Percentiles rank a stretch among this genome's conserved stretches.
These are phyloP conservation scores for Salix exigua DNA, from an alignment of 345 rosid species.

Conservation along the genomic window DNA sequence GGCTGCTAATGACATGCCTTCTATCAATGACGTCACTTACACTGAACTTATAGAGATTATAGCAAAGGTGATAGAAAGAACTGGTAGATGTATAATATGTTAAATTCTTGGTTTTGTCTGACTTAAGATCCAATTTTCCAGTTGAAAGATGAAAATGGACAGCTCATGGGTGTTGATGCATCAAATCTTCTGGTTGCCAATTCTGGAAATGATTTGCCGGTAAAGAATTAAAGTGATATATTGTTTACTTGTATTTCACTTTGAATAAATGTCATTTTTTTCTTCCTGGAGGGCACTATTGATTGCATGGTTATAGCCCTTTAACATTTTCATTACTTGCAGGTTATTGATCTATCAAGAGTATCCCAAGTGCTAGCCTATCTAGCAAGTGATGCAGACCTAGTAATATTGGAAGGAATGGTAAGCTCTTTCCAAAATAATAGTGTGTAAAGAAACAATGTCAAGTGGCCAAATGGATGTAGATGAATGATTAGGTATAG, in stretches of 20 bases:
- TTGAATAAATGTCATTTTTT: not conserved
- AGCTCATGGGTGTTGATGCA: conserved; percentile 72
- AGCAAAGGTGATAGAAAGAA: conserved; percentile 54
- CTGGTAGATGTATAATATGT: not conserved
- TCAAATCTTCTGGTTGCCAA: conserved; percentile 81
- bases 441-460: not conserved
- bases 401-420: conserved; percentile 97
- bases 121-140: conserved; percentile 31
- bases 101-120: conserved; percentile 23
- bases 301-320: not conserved
- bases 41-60: conserved; percentile 76
- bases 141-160: conserved; percentile 87
- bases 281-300: not conserved
- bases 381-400: conserved; percentile 79
- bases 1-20: conserved; percentile 98
- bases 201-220: conserved; percentile 97
- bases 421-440: conserved; percentile 42
- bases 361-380: conserved; percentile 87
- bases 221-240: conserved; percentile 37
- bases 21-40: conserved; percentile 92
- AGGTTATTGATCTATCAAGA: conserved; percentile 95
- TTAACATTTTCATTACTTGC: conserved; percentile 12
- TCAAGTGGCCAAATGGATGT: not conserved
- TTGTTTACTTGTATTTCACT: not conserved
- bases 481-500: not conserved